Percentiles rank a stretch among this genome's conserved stretches.
phyloP scores from a whole-genome alignment of 2,329 filamentous ascomycete genomes.

The Diaporthe helianthi region DNA sequence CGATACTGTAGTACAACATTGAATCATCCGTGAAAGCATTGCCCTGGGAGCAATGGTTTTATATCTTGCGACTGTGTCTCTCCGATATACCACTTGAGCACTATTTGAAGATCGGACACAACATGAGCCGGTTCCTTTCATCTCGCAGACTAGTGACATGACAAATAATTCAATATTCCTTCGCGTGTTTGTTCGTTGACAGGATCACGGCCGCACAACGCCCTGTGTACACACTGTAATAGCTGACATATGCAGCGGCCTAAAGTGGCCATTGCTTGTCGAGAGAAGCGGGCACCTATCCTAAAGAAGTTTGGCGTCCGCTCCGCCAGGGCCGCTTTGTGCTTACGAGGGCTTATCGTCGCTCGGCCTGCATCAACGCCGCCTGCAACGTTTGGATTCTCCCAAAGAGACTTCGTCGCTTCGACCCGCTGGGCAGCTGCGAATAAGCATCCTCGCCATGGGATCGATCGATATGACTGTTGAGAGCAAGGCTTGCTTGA shows the following conservation, averaged over 20 bases:
- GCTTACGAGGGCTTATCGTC: conserved; percentile 2
- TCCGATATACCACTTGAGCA: neutral
- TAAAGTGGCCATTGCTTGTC: neutral
- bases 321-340: neutral
- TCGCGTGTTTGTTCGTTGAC: neutral
- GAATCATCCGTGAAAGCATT: neutral
- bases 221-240: too few species aligned
- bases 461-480: conserved; percentile 22
- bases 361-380: neutral
- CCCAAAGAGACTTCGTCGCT: neutral
- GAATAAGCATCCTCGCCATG: neutral
- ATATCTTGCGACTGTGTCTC: neutral
- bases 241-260: neutral
- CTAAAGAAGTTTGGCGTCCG: conserved; percentile 13
- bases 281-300: conserved; percentile 11
- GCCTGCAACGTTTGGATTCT: too few species aligned
- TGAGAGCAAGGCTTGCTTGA: conserved; percentile 37
- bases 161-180: conserved; percentile 1
- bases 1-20: too few species aligned
- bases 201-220: neutral
- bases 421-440: neutral
- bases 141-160: neutral
- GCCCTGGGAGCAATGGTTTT: neutral
- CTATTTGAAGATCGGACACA: too few species aligned
- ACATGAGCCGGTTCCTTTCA: neutral